Percentiles rank a stretch among this genome's conserved stretches.
phyloP scores from a whole-genome alignment of 352 stramenopile species.

The Phytopythium mirpurense region DNA sequence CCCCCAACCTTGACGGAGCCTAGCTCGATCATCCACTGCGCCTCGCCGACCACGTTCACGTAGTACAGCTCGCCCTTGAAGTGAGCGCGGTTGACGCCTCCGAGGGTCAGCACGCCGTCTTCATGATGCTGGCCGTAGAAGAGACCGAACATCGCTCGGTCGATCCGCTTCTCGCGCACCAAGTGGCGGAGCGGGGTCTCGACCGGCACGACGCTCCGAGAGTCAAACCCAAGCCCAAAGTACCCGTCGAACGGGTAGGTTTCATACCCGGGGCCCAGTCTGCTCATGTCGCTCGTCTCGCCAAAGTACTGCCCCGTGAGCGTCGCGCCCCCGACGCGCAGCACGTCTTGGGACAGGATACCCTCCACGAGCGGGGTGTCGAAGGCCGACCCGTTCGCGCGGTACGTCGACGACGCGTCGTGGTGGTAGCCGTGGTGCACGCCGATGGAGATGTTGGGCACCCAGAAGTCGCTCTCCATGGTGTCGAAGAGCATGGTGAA shows the following conservation, averaged over 20 bases:
- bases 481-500: constrained; percentile 94
- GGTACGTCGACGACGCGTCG: constrained; percentile 63
- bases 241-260: constrained; percentile 95
- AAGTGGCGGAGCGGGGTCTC: constrained; percentile 90
- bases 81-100: constrained; percentile 59
- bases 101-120: constrained; percentile 45
- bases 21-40: constrained; percentile 47
- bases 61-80: constrained; percentile 91
- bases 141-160: constrained; percentile 89
- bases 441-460: constrained; percentile 50
- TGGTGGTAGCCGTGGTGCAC: constrained; percentile 76
- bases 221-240: constrained; percentile 90
- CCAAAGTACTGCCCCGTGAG: constrained; percentile 83
- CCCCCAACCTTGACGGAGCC: constrained; percentile 29
- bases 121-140: constrained; percentile 76
- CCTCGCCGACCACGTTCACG: constrained; percentile 38
- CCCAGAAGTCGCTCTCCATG: constrained; percentile 92
- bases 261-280: constrained; percentile 88
- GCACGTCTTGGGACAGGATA: constrained; percentile 72
- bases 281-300: constrained; percentile 89
- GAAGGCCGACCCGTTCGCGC: constrained; percentile 84
- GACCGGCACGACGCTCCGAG: constrained; percentile 78
- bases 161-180: constrained; percentile 75
- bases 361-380: constrained; percentile 90
- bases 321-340: constrained; percentile 38